Conservation (phyloP, 108 stramenopile species). For the Nitzschia sp. region DNA sequence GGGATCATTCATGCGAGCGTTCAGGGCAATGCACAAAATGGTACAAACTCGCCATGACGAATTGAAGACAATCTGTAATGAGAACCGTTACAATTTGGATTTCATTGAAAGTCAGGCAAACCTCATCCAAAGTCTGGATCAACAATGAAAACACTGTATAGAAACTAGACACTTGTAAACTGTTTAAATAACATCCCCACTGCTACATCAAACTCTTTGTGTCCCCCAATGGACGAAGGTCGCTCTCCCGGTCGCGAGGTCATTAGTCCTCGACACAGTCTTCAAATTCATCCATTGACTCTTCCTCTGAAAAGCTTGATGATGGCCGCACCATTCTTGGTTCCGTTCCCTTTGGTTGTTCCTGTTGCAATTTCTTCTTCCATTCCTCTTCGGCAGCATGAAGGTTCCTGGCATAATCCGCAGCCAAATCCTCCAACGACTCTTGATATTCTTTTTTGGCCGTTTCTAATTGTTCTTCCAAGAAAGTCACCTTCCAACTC, state of each 20-base stretch:
- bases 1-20: slow-evolving; percentile 75
- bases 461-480: slow-evolving; percentile 8
- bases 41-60: slow-evolving; percentile 76
- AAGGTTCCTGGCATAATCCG: slow-evolving; percentile 5
- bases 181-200: no score
- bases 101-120: slow-evolving; percentile 69
- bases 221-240: no score
- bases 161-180: no score
- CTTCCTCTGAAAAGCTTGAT: no score
- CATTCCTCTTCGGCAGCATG: neutral
- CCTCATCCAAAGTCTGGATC: slow-evolving; percentile 3
- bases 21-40: slow-evolving; percentile 69
- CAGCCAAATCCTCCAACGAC: slow-evolving; percentile 7
- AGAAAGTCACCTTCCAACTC: neutral
- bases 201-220: no score
- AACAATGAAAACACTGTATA: no score
- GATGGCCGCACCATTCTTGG: no score
- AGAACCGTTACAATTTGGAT: slow-evolving; percentile 78
- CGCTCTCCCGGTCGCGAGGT: neutral
- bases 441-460: slow-evolving; percentile 17
- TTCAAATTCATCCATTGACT: slow-evolving; percentile 2
- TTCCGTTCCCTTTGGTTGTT: no score
- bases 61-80: slow-evolving; percentile 70
- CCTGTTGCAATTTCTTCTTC: neutral
- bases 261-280: slow-evolving; percentile 11